phyloP scores from a whole-genome alignment of 257 asterid species.

The Voacanga thouarsii region DNA sequence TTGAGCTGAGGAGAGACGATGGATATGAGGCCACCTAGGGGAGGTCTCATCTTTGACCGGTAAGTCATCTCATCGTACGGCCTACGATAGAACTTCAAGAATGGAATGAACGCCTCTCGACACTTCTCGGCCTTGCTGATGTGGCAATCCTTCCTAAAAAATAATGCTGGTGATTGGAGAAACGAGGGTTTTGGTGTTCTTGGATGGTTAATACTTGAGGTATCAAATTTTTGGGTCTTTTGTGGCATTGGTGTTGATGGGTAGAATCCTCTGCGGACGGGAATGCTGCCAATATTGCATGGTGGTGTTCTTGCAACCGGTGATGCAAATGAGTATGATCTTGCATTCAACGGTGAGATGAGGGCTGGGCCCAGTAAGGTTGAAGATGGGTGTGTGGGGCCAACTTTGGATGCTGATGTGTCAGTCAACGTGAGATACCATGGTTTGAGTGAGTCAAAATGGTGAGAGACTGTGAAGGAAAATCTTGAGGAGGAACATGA shows the following conservation, averaged over 20 bases:
- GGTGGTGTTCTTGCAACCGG: constrained; percentile 63
- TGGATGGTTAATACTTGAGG: constrained; percentile 48
- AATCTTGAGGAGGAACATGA: constrained; percentile 83
- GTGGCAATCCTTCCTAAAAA: constrained; percentile 57
- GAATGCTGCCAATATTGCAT: constrained; percentile 20
- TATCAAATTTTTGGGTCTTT: constrained; percentile 56
- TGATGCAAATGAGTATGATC: constrained; percentile 91
- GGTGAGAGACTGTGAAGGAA: constrained; percentile 84
- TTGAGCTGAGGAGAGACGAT: constrained; percentile 69
- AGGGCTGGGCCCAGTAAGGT: constrained; percentile 43
- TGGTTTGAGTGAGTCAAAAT: constrained; percentile 76
- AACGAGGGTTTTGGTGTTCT: constrained; percentile 79
- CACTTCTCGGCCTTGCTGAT: constrained; percentile 39
- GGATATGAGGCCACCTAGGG: constrained; percentile 79
- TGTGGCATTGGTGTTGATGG: constrained; percentile 96
- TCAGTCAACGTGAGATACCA: constrained; percentile 79
- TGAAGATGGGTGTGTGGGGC: constrained; percentile 40
- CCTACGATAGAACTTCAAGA: constrained; percentile 63
- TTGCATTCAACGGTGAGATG: constrained; percentile 72
- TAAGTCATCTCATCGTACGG: constrained; percentile 94
- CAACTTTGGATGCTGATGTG: constrained; percentile 55
- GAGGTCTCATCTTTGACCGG: constrained; percentile 87
- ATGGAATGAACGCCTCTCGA: constrained; percentile 56
- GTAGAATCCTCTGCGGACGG: constrained; percentile 49
- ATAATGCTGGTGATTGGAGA: constrained; percentile 77